A percentile compares a stretch with the other conserved stretches of the same genome.
Evolutionary conservation across 345 rosid genomes (phyloP).

Genomic region (Punica granatum): DNA sequence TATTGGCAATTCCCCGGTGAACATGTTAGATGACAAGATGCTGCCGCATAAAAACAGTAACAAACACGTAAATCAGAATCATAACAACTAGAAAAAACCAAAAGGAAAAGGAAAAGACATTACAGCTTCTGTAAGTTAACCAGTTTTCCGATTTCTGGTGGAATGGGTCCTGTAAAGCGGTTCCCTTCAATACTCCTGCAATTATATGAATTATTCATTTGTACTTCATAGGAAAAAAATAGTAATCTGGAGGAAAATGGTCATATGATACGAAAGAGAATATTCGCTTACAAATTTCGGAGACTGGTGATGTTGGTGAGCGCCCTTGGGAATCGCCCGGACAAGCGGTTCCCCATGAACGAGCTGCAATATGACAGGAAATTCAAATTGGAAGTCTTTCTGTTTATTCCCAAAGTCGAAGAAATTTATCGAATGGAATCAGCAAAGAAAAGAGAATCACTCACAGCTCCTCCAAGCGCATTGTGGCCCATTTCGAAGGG

Average conservation of each 20-base stretch:
- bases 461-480: conserved; percentile 64
- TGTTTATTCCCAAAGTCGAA: not conserved
- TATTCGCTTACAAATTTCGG: conserved; percentile 54
- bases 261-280: not conserved
- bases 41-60: conserved; percentile 21
- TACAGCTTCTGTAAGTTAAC: conserved; percentile 62
- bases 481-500: conserved; percentile 68
- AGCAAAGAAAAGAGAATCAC: conserved; percentile 3
- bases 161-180: conserved; percentile 59
- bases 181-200: conserved; percentile 86
- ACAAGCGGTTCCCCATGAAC: conserved; percentile 77
- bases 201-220: not conserved
- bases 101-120: conserved; percentile 6
- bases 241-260: not conserved
- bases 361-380: conserved; percentile 35
- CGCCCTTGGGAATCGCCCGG: conserved; percentile 76
- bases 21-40: conserved; percentile 55
- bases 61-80: not conserved
- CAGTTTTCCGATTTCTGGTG: conserved; percentile 57
- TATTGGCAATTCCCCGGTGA: conserved; percentile 55
- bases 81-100: too few relatives aligned
- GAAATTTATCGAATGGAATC: not conserved
- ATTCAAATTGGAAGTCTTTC: not conserved
- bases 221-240: not conserved
- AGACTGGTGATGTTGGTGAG: conserved; percentile 55